Evolutionary conservation across 1,139 yeast genomes (phyloP).

Genomic region (Yamadazyma trypodendri): DNA sequence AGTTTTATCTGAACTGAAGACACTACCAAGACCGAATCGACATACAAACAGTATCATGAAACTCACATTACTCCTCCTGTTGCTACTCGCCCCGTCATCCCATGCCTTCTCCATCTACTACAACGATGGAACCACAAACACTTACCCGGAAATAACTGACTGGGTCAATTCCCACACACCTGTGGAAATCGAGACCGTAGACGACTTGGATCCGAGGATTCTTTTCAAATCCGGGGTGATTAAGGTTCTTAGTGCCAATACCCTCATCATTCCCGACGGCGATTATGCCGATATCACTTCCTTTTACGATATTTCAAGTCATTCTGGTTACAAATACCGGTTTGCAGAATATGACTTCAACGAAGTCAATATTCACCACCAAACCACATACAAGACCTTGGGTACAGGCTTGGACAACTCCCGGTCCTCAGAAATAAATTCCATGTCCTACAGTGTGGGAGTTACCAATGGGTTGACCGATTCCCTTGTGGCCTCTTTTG

Average conservation of each 20-base stretch:
- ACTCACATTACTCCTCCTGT: background rate
- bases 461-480: constrained; percentile 9
- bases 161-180: constrained; percentile 9
- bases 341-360: constrained; percentile 14
- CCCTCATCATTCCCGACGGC: constrained; percentile 20
- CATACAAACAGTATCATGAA: background rate
- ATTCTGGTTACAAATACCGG: constrained; percentile 3
- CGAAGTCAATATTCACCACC: constrained; percentile 4
- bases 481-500: constrained; percentile 4
- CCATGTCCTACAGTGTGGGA: constrained; percentile 11
- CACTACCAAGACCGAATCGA: no score
- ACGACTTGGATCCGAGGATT: constrained; percentile 15
- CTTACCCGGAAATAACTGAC: constrained; percentile 3
- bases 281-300: constrained; percentile 13
- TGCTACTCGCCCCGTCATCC: background rate
- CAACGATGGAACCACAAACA: constrained; percentile 5
- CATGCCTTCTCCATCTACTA: constrained; percentile 5
- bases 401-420: constrained; percentile 19
- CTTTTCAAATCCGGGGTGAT: constrained; percentile 18
- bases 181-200: constrained; percentile 11
- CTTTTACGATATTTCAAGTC: constrained; percentile 7
- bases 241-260: constrained; percentile 13
- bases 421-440: constrained; percentile 9
- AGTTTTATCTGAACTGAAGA: no score
- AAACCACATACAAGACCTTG: constrained; percentile 3